A percentile compares a stretch with the other conserved stretches of the same genome.
These are phyloP conservation scores for Scheffersomyces amazonensis DNA, from an alignment of 805 yeast species.

Conservation along the genomic window DNA sequence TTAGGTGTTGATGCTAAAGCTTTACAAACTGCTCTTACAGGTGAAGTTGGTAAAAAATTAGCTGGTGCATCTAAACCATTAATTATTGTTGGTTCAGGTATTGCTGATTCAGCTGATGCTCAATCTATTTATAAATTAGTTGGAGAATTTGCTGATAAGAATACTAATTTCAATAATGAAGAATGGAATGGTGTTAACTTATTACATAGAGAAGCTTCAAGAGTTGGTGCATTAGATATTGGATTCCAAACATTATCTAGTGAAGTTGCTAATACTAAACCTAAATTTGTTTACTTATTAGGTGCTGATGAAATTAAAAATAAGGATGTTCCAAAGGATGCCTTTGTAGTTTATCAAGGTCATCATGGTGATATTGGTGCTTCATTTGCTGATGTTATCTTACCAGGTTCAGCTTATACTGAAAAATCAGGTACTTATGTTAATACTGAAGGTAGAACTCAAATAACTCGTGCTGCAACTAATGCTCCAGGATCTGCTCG, in stretches of 20 bases:
- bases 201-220: constrained; percentile 82
- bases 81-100: constrained; percentile 79
- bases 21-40: constrained; percentile 57
- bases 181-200: constrained; percentile 82
- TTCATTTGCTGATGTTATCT: constrained; percentile 78
- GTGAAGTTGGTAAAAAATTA: constrained; percentile 67
- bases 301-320: constrained; percentile 81
- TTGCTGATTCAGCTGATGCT: constrained; percentile 65
- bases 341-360: constrained; percentile 87
- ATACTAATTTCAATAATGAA: constrained; percentile 57
- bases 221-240: constrained; percentile 82
- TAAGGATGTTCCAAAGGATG: constrained; percentile 72
- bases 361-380: constrained; percentile 93
- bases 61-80: constrained; percentile 68
- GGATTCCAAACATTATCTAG: constrained; percentile 63
- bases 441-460: constrained; percentile 89
- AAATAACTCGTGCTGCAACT: constrained; percentile 80
- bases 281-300: constrained; percentile 75
- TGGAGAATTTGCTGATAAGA: constrained; percentile 57
- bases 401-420: constrained; percentile 87
- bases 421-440: constrained; percentile 83
- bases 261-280: constrained; percentile 46
- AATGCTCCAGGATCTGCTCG: constrained; percentile 87
- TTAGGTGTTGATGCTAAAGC: constrained; percentile 61
- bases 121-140: constrained; percentile 56